phyloP scores from a whole-genome alignment of 345 rosid genomes.

The Isatis tinctoria region DNA sequence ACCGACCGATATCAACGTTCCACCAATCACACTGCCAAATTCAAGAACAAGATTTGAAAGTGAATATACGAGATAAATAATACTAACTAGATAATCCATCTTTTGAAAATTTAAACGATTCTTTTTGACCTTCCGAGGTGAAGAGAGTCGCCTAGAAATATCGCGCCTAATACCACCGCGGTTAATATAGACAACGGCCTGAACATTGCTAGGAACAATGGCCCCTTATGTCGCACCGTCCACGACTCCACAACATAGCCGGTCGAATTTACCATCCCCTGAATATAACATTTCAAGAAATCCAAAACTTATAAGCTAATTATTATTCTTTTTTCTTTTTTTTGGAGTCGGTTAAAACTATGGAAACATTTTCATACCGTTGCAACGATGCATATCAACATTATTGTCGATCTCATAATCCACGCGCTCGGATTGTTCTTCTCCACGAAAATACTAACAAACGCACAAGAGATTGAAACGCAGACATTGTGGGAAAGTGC shows the following conservation, averaged over 20 bases:
- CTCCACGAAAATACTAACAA: conserved; percentile 42
- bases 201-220: conserved; percentile 62
- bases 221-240: conserved; percentile 60
- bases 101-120: background rate
- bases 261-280: conserved; percentile 61
- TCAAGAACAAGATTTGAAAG: background rate
- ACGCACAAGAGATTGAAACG: conserved; percentile 52
- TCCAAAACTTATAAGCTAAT: background rate
- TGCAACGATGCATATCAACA: conserved; percentile 61
- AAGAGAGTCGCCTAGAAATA: conserved; percentile 67
- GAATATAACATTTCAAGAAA: background rate
- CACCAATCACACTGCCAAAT: conserved; percentile 58
- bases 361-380: conserved; percentile 24
- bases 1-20: conserved; percentile 56
- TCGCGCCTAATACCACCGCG: conserved; percentile 49
- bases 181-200: conserved; percentile 63
- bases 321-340: background rate
- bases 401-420: conserved; percentile 46
- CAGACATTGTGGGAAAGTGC: conserved; percentile 53
- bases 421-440: conserved; percentile 58
- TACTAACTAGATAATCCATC: background rate
- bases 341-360: background rate
- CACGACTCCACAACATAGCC: conserved; percentile 50
- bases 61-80: background rate
- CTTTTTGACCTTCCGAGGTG: conserved; percentile 57